Base-by-base conservation (phyloP, 441 rosid species). In the Pelargonium australe region DNA sequence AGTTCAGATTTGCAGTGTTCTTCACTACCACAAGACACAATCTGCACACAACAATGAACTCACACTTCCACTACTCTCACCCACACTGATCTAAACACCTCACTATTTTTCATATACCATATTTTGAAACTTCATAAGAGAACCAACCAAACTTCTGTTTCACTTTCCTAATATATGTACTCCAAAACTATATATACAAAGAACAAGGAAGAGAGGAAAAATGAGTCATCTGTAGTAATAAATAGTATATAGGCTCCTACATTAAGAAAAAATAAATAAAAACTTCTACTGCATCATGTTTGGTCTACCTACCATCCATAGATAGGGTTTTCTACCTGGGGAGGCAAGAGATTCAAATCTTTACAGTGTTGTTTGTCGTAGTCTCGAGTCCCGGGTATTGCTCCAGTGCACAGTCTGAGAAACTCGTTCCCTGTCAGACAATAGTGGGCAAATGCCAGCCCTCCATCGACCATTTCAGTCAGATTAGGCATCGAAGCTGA, bases 391-490 rank as follows among this genome's bases (percentile, higher is more conserved):
- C 87, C 86, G 1, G 95, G 99, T 61, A 88, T 83, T 20, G 96
- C 99, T 60, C 97, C 97, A 0, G 88, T 86, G 68, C 91, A 91
- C 10, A 75, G 81, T 79, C 97, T 84, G 68, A 94, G 86, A 65
- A 94, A 82, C 84, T 91, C 96, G 58, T 88, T 94, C 70, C 99
- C 95, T 0, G 96, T 94, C 51, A 94, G 60, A 76, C 92, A 88
- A 68, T 85, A 87, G 77, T 94, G 97, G 57, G 95, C 87, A 65
- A 94, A 89, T 10, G 99, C 97, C 74, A 94, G 69, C 25, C 95
- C 95, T 64, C 97, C 94, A 74, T 94, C 99, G 17, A 81, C 85
- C 75, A 87, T 70, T 71, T 82, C 86, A 0, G 85, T 70, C 63
- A 87, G 72, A 71, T 79, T 82, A n/a, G 94, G 90, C 82, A 83